A percentile compares a stretch with the other conserved stretches of the same genome.
Conservation (phyloP, 2,329 filamentous ascomycete species). For the Cladophialophora exuberans region DNA sequence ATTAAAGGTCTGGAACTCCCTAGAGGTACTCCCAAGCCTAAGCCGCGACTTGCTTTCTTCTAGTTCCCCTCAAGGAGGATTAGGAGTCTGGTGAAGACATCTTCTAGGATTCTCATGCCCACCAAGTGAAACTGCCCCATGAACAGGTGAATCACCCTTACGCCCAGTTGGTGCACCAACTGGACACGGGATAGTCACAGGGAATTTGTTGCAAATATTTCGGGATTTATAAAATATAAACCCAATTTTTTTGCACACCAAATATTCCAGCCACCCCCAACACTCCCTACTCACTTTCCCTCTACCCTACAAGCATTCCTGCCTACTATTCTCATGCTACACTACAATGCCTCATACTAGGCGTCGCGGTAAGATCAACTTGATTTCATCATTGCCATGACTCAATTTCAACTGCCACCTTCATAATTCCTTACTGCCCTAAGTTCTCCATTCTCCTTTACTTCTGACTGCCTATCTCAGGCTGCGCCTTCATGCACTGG, state of each 20-base stretch:
- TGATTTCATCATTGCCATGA: no score
- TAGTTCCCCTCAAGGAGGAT: neutral
- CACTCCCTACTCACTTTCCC: no score
- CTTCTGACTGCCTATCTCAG: neutral
- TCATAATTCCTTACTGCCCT: no score
- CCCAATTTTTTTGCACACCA: neutral
- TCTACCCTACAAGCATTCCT: no score
- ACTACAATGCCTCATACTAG: neutral
- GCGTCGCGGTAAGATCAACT: no score
- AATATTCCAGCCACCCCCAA: no score
- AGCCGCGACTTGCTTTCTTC: neutral
- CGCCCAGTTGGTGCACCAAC: conserved; percentile 2
- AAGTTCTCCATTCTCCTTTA: conserved; percentile 1
- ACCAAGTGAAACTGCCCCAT: conserved; percentile 15
- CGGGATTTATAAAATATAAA: neutral
- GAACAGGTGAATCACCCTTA: conserved; percentile 11
- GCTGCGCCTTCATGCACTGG: neutral
- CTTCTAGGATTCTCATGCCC: neutral
- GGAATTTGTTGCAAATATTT: conserved; percentile 10
- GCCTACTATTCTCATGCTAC: no score
- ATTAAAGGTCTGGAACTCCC: neutral
- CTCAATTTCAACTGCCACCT: no score
- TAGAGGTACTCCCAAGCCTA: neutral
- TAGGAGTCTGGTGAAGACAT: neutral
- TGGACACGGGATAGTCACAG: conserved; percentile 14